These are phyloP conservation scores for Metarhizium brunneum DNA, from an alignment of 2,329 filamentous ascomycete genomes.

Conservation along the genomic window DNA sequence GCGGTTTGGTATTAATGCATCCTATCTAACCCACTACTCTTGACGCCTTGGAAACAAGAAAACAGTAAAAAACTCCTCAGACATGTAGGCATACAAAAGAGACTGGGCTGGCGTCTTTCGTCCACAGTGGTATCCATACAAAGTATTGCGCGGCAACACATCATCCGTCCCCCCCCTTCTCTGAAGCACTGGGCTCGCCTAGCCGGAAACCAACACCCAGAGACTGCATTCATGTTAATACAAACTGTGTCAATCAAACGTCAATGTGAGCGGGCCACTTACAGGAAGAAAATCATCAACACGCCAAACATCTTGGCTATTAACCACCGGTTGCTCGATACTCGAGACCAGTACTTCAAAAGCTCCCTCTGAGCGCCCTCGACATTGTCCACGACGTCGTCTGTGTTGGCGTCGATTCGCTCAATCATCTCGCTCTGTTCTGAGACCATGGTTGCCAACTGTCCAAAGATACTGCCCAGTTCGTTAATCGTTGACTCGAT, in stretches of 20 bases:
- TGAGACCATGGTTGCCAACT: constrained; percentile 91
- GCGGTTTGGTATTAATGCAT: constrained; percentile 3
- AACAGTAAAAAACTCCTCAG: neutral
- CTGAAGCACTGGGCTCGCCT: constrained; percentile 5
- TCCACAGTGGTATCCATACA: neutral
- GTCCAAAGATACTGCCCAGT: constrained; percentile 82
- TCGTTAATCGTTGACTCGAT: constrained; percentile 95
- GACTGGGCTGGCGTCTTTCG: neutral
- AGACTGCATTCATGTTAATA: constrained; percentile 17
- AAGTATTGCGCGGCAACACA: neutral
- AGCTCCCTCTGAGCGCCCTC: constrained; percentile 89
- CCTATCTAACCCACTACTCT: constrained; percentile 5
- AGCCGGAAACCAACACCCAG: constrained; percentile 31
- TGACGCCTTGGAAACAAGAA: constrained; percentile 4
- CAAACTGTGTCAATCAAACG: neutral
- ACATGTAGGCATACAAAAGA: constrained; percentile 2
- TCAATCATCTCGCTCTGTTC: constrained; percentile 98
- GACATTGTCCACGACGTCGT: constrained; percentile 98
- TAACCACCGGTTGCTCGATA: constrained; percentile 92
- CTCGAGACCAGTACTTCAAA: constrained; percentile 92
- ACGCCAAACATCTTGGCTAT: constrained; percentile 75
- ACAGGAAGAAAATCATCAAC: constrained; percentile 86
- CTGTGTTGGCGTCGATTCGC: constrained; percentile 92
- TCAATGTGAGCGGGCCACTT: constrained; percentile 18
- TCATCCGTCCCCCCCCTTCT: neutral